These are phyloP conservation scores for Sarcodon aspratus DNA, from an alignment of 768 basidiomycete genomes.

Conservation along the genomic window DNA sequence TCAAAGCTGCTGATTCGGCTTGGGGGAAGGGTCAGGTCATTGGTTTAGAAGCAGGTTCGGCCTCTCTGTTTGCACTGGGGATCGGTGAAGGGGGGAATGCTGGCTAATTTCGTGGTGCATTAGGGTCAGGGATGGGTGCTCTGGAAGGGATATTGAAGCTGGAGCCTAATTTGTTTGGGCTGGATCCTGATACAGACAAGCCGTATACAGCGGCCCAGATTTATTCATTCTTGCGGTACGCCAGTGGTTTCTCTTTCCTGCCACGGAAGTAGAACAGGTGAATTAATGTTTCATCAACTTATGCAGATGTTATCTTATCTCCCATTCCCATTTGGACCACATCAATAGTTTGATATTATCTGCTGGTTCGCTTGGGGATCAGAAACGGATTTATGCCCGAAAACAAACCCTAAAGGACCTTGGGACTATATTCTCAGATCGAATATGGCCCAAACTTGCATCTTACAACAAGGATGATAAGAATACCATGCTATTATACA, in stretches of 20 bases:
- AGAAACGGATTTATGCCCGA: conserved; percentile 6
- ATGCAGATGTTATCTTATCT: conserved; percentile 69
- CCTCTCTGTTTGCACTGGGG: no score
- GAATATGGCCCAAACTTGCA: conserved; percentile 80
- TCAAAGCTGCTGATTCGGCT: conserved; percentile 52
- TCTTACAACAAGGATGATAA: conserved; percentile 59
- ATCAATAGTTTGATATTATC: conserved; percentile 72
- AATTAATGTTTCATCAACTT: not conserved
- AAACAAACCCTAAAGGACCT: conserved; percentile 52
- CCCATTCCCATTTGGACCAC: conserved; percentile 90
- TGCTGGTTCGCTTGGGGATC: conserved; percentile 63
- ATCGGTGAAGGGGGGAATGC: no score
- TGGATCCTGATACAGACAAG: conserved; percentile 7
- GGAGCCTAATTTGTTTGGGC: conserved; percentile 44
- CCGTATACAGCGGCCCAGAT: conserved; percentile 33
- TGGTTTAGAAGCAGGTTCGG: conserved; percentile 79
- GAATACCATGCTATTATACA: conserved; percentile 48
- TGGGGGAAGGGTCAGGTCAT: conserved; percentile 75
- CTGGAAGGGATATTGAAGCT: conserved; percentile 45
- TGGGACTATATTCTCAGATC: conserved; percentile 62
- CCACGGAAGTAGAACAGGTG: not conserved
- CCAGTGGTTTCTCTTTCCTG: not conserved
- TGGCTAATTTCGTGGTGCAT: no score
- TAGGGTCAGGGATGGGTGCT: conserved; percentile 84
- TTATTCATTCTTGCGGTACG: conserved; percentile 27